Percentiles rank a stretch among this genome's conserved stretches.
Evolutionary conservation across 352 stramenopile species (phyloP).

Genomic region (Phytophthora capsici): DNA sequence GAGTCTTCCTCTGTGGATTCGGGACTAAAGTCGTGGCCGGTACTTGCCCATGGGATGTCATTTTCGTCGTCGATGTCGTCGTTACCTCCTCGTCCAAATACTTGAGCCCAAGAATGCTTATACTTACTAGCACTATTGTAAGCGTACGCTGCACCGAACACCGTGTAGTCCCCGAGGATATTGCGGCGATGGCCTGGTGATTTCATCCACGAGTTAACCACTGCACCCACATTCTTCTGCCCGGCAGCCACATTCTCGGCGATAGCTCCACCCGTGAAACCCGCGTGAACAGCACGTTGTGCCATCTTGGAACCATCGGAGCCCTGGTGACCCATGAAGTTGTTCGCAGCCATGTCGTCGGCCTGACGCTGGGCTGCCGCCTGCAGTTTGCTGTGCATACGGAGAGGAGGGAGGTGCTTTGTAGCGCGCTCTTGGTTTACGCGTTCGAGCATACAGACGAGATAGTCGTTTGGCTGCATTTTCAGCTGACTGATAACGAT

Average conservation of each 20-base stretch:
- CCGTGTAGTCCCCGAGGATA: constrained; percentile 41
- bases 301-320: constrained; percentile 47
- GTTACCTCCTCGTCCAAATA: constrained; percentile 39
- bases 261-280: constrained; percentile 49
- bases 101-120: constrained; percentile 59
- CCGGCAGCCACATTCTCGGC: constrained; percentile 59
- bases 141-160: constrained; percentile 40
- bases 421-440: constrained; percentile 55
- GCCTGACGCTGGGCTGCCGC: constrained; percentile 25
- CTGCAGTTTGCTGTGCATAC: constrained; percentile 42
- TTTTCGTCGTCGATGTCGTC: constrained; percentile 29
- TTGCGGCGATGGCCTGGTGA: constrained; percentile 50
- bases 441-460: constrained; percentile 40
- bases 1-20: constrained; percentile 23
- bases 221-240: constrained; percentile 41
- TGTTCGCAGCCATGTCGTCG: constrained; percentile 45
- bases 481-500: neutral
- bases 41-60: constrained; percentile 25
- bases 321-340: constrained; percentile 55
- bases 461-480: constrained; percentile 33
- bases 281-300: constrained; percentile 37
- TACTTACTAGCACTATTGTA: constrained; percentile 38
- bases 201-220: constrained; percentile 62
- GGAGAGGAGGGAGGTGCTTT: constrained; percentile 36
- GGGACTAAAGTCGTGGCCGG: constrained; percentile 21